Conservation (phyloP, 2,329 filamentous ascomycete genomes). For the Penicillium sp. region DNA sequence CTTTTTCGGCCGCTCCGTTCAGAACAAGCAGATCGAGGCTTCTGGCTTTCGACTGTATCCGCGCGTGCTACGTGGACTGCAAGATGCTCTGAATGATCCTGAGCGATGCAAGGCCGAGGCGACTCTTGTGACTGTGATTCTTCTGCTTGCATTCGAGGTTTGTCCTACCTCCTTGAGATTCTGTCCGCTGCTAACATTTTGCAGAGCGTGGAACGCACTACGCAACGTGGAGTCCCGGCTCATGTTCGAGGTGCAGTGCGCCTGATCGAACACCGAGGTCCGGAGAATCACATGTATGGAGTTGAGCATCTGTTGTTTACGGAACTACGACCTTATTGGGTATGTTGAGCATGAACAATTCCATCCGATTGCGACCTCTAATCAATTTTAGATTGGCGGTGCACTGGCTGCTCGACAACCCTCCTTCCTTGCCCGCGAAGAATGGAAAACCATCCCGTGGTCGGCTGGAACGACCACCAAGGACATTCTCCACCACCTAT, state of each 20-base stretch:
- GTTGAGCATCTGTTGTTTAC: slow-evolving; percentile 45
- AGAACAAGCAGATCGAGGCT: slow-evolving; percentile 38
- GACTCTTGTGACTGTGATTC: slow-evolving; percentile 43
- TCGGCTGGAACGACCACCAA: slow-evolving; percentile 40
- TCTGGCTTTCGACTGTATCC: slow-evolving; percentile 40
- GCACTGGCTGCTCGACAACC: slow-evolving; percentile 36
- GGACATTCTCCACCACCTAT: slow-evolving; percentile 42
- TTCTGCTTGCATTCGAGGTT: slow-evolving; percentile 45
- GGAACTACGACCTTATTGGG: slow-evolving; percentile 46
- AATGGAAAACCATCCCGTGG: slow-evolving; percentile 47
- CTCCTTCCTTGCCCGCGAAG: slow-evolving; percentile 40
- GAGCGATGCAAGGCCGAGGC: slow-evolving; percentile 43
- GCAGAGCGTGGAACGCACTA: slow-evolving; percentile 43
- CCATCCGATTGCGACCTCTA: background rate
- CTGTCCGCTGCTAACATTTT: slow-evolving; percentile 4
- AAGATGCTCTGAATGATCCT: slow-evolving; percentile 41
- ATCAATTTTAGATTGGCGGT: slow-evolving; percentile 31
- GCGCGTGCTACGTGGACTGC: slow-evolving; percentile 40
- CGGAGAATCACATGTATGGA: slow-evolving; percentile 45
- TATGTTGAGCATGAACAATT: slow-evolving; percentile 17
- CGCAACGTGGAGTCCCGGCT: slow-evolving; percentile 35
- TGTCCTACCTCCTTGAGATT: background rate
- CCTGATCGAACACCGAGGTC: slow-evolving; percentile 44
- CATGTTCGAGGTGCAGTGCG: slow-evolving; percentile 42
- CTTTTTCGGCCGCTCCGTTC: slow-evolving; percentile 43